phyloP scores from a whole-genome alignment of 2,329 filamentous ascomycete genomes.

The Aspergillus sp. region DNA sequence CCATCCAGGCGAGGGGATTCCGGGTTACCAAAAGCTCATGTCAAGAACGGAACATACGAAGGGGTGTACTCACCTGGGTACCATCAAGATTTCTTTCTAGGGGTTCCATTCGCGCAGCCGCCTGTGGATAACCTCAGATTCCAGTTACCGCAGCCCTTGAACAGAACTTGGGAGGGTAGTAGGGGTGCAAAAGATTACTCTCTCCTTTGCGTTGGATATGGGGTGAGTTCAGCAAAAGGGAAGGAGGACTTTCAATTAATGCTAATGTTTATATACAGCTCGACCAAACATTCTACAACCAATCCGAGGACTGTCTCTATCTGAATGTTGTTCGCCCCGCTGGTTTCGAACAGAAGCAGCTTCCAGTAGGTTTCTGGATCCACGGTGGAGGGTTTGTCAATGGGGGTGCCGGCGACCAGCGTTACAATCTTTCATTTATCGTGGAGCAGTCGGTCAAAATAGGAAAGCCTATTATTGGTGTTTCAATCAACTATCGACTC shows the following conservation, averaged over 20 bases:
- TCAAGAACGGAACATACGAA: conserved; percentile 11
- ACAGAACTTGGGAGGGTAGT: conserved; percentile 6
- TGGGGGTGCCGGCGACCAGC: conserved; percentile 26
- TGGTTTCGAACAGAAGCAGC: not conserved
- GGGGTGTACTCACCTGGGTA: conserved; percentile 12
- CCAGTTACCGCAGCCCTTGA: conserved; percentile 8
- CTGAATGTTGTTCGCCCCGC: conserved; percentile 22
- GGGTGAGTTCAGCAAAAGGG: no score
- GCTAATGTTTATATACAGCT: not conserved
- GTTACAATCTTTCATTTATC: conserved; percentile 60
- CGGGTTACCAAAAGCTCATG: no score
- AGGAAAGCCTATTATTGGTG: conserved; percentile 50
- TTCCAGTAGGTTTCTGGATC: conserved; percentile 24
- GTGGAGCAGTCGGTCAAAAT: conserved; percentile 53
- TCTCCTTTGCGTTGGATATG: conserved; percentile 2
- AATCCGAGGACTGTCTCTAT: conserved; percentile 23
- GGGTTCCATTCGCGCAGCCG: conserved; percentile 19
- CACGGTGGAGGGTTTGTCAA: conserved; percentile 40
- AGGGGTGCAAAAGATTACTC: conserved; percentile 10
- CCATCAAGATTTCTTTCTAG: conserved; percentile 21
- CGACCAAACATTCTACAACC: conserved; percentile 4
- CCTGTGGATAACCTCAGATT: conserved; percentile 12
- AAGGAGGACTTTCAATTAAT: no score
- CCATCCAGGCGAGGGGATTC: not conserved
- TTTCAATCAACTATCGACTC: conserved; percentile 54